Conservation (phyloP, 148 eudicot genomes). For the Heliamphora exappendiculata region DNA sequence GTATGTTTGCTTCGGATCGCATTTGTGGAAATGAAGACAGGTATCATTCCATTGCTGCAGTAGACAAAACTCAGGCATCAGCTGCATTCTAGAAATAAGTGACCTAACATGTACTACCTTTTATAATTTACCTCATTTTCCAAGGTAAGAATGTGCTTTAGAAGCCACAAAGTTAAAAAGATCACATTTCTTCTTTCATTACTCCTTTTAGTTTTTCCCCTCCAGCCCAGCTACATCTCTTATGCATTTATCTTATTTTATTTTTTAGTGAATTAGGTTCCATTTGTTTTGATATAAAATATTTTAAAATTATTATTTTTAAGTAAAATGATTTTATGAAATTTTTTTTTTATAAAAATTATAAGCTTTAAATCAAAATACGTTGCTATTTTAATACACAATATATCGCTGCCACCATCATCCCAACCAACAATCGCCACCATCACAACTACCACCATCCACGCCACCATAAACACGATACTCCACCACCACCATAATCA, state of each 20-base stretch:
- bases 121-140: background rate
- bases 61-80: background rate
- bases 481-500: too few species aligned
- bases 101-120: background rate
- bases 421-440: too few species aligned
- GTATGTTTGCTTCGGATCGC: slow-evolving; percentile 94
- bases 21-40: slow-evolving; percentile 74
- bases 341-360: too few species aligned
- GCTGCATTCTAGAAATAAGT: background rate
- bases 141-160: background rate
- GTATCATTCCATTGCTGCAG: slow-evolving; percentile 99
- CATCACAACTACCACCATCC: too few species aligned
- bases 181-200: background rate
- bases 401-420: too few species aligned
- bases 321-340: too few species aligned
- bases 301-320: too few species aligned
- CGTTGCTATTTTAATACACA: too few species aligned
- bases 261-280: background rate
- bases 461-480: too few species aligned
- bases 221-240: too few species aligned
- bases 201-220: background rate
- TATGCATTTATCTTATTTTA: background rate
- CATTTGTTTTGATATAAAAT: too few species aligned
- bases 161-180: background rate
- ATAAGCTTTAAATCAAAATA: too few species aligned